These are phyloP conservation scores for Viridothelium virens DNA, from an alignment of 495 filamentous ascomycete species.

Conservation along the genomic window DNA sequence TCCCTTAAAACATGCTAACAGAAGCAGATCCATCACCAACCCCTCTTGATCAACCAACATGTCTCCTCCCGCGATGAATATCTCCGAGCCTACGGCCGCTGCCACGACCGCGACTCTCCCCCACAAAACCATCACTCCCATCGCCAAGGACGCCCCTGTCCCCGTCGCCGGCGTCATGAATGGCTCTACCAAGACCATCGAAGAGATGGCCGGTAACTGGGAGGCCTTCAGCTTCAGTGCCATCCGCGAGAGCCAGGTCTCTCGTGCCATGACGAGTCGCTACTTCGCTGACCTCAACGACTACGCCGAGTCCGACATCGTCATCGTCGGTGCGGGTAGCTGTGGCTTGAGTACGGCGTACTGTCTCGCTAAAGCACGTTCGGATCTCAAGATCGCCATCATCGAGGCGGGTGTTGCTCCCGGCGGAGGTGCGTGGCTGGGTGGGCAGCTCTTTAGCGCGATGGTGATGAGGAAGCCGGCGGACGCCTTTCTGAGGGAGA, in stretches of 20 bases:
- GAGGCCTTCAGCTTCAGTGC: conserved; percentile 70
- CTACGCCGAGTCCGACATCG: conserved; percentile 85
- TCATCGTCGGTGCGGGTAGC: conserved; percentile 82
- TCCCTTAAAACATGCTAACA: conserved; percentile 27
- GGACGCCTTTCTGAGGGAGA: conserved; percentile 68
- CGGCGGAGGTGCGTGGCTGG: conserved; percentile 83
- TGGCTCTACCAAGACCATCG: conserved; percentile 46
- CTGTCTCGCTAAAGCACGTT: conserved; percentile 71
- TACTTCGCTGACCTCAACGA: conserved; percentile 85
- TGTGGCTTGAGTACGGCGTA: conserved; percentile 81
- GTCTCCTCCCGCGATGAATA: conserved; percentile 61
- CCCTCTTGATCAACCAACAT: conserved; percentile 44
- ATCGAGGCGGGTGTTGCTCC: conserved; percentile 81
- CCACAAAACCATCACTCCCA: conserved; percentile 24
- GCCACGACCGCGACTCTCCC: conserved; percentile 20
- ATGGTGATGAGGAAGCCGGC: conserved; percentile 94
- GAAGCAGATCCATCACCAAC: conserved; percentile 33
- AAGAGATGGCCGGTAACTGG: conserved; percentile 62
- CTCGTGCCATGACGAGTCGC: conserved; percentile 82
- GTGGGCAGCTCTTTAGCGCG: conserved; percentile 83
- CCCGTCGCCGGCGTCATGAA: conserved; percentile 36
- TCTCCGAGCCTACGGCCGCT: conserved; percentile 35
- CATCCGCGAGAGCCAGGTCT: conserved; percentile 84
- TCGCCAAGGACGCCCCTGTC: conserved; percentile 25
- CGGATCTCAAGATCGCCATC: conserved; percentile 85